Conservation (phyloP, 2,329 filamentous ascomycete genomes). For the Dryadomyces quercivorus region DNA sequence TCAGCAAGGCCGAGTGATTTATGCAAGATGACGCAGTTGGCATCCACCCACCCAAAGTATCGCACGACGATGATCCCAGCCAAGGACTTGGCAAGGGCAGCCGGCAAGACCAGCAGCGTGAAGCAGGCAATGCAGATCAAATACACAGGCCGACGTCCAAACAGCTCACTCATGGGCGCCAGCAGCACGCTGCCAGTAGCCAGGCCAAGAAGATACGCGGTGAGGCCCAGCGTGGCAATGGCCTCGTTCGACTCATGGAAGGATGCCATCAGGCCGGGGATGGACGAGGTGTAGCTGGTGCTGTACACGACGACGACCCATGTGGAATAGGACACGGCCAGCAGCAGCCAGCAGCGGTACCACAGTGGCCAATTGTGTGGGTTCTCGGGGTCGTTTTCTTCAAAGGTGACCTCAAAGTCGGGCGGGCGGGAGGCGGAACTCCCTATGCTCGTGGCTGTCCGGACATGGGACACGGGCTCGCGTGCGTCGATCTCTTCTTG, state of each 20-base stretch:
- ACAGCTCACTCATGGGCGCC: conserved; percentile 59
- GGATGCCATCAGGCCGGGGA: conserved; percentile 52
- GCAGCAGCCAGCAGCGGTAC: conserved; percentile 25
- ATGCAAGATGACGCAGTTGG: conserved; percentile 3
- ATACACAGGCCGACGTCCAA: conserved; percentile 53
- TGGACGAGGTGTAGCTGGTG: conserved; percentile 61
- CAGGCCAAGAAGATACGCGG: conserved; percentile 61
- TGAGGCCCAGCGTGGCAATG: conserved; percentile 57
- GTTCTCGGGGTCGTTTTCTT: conserved; percentile 44
- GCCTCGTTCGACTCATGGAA: conserved; percentile 42
- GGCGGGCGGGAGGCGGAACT: conserved; percentile 29
- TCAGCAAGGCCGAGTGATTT: neutral
- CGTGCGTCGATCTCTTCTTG: conserved; percentile 10
- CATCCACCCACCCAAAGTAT: conserved; percentile 44
- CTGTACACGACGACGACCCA: conserved; percentile 51
- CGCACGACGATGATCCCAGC: conserved; percentile 51
- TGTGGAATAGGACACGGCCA: conserved; percentile 28
- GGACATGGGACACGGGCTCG: conserved; percentile 25
- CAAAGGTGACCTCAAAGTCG: conserved; percentile 59
- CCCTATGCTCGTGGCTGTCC: conserved; percentile 26
- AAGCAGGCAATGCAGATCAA: conserved; percentile 50
- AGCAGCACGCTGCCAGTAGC: conserved; percentile 58
- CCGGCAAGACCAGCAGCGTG: conserved; percentile 55
- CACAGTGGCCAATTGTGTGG: conserved; percentile 56
- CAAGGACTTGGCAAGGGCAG: conserved; percentile 52